Conservation (phyloP, 164 flowering plant genomes). For the Chimonanthus praecox region DNA sequence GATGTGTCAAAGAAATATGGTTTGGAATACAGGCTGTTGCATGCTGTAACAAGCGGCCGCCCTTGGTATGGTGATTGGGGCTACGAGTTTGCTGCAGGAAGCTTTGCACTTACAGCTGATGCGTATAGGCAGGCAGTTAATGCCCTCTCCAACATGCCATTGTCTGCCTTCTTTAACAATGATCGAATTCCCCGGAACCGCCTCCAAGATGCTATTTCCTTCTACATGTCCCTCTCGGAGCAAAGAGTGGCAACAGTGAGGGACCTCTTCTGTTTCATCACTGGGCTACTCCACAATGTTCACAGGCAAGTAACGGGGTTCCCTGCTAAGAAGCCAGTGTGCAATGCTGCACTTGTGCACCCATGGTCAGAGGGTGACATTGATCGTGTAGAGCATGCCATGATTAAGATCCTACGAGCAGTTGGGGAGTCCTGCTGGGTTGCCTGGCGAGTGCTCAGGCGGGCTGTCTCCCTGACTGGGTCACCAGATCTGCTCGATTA, state of each 20-base stretch:
- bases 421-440: conserved; percentile 63
- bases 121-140: conserved; percentile 49
- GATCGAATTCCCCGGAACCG: conserved; percentile 31
- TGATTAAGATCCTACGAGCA: conserved; percentile 62
- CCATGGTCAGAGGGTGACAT: conserved; percentile 53
- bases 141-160: conserved; percentile 40
- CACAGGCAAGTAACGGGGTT: conserved; percentile 18
- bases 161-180: conserved; percentile 35
- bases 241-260: conserved; percentile 36
- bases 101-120: conserved; percentile 55
- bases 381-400: conserved; percentile 49
- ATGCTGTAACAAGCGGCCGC: conserved; percentile 58
- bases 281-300: conserved; percentile 35
- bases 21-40: conserved; percentile 65
- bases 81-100: conserved; percentile 74
- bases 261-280: conserved; percentile 53
- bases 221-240: conserved; percentile 59
- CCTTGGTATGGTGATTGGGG: conserved; percentile 95
- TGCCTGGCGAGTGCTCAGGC: conserved; percentile 55
- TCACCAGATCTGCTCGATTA: conserved; percentile 59
- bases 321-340: conserved; percentile 19
- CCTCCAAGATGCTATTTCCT: conserved; percentile 43
- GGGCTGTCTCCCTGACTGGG: conserved; percentile 55
- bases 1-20: conserved; percentile 85
- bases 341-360: conserved; percentile 18